Percentiles rank a stretch among this genome's conserved stretches.
Evolutionary conservation across 1,284 basidiomycete species (phyloP).

Genomic region (Sanghuangporus weigelae): DNA sequence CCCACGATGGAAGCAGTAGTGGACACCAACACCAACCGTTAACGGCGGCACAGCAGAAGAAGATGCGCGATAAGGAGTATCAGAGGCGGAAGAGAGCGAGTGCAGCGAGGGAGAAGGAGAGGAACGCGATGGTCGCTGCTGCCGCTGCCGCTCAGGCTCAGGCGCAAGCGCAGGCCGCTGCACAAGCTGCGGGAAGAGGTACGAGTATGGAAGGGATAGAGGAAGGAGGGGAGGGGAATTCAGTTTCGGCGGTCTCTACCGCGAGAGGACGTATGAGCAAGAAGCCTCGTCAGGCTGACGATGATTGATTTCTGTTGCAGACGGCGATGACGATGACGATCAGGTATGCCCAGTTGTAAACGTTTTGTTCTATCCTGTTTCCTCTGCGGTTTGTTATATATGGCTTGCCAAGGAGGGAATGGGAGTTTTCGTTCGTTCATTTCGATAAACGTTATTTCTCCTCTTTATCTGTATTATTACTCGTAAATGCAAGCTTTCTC

Average conservation of each 20-base stretch:
- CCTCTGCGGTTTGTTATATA: too few species aligned
- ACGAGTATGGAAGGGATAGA: conserved; percentile 51
- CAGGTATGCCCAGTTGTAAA: too few species aligned
- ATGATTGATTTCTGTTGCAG: conserved; percentile 31
- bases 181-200: conserved; percentile 38
- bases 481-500: too few species aligned
- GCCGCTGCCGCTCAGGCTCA: background rate
- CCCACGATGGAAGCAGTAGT: background rate
- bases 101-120: conserved; percentile 21
- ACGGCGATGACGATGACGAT: too few species aligned
- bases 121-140: background rate
- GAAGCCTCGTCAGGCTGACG: conserved; percentile 55
- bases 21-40: conserved; percentile 40
- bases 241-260: conserved; percentile 38
- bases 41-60: conserved; percentile 66
- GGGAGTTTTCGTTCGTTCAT: too few species aligned
- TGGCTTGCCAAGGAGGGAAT: too few species aligned
- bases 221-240: conserved; percentile 41
- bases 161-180: background rate
- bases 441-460: too few species aligned
- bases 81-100: conserved; percentile 66
- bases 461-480: too few species aligned
- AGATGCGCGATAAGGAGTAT: conserved; percentile 67
- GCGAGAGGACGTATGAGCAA: conserved; percentile 52
- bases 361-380: too few species aligned